These are phyloP conservation scores for Meira miltonrushii DNA, from an alignment of 1,284 basidiomycete species.

Conservation along the genomic window DNA sequence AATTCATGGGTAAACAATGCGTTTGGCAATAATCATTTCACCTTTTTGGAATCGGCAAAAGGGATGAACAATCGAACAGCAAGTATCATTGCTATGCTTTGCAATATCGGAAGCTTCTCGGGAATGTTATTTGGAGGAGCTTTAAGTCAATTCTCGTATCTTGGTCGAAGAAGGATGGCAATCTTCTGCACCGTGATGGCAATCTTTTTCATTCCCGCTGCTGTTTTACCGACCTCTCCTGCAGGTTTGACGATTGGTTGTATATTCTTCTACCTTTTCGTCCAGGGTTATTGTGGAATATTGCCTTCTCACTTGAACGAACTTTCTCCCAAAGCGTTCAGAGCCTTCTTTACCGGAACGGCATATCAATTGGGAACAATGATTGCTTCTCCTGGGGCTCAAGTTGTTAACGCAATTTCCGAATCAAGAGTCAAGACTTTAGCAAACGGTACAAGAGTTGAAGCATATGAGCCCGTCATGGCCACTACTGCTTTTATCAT, in stretches of 20 bases:
- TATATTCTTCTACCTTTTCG: neutral
- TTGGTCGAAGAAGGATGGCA: neutral
- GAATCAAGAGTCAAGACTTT: neutral
- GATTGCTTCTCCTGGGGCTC: neutral
- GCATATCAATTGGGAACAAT: neutral
- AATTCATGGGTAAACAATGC: neutral
- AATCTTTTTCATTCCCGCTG: neutral
- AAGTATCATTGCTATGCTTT: neutral
- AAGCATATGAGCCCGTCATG: neutral
- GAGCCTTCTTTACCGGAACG: neutral
- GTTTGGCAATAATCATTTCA: neutral
- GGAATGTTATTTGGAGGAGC: neutral
- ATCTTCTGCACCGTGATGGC: neutral
- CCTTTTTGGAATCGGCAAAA: neutral
- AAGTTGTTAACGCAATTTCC: neutral
- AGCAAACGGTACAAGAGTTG: neutral
- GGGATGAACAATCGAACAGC: neutral
- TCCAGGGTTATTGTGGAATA: neutral
- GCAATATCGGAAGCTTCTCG: neutral
- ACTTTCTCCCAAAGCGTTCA: neutral
- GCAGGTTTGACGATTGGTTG: neutral
- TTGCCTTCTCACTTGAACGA: neutral
- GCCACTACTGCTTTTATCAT: neutral
- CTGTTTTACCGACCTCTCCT: neutral
- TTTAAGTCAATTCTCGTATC: neutral